phyloP scores from a whole-genome alignment of 768 basidiomycete genomes.

The Pisolithus microcarpus region DNA sequence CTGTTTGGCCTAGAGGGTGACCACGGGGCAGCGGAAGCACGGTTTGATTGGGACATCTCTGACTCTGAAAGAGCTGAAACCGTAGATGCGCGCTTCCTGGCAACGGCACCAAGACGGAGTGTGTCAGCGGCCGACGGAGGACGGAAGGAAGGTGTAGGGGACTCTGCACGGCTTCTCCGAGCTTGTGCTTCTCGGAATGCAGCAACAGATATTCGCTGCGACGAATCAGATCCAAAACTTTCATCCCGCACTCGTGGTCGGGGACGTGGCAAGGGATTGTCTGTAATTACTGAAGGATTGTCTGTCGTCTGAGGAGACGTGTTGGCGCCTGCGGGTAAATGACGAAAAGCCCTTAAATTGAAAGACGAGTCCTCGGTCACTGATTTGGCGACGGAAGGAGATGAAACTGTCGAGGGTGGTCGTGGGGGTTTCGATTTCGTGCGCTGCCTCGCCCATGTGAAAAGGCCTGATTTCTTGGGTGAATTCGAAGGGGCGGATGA shows the following conservation, averaged over 20 bases:
- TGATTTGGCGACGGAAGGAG: conserved; percentile 18
- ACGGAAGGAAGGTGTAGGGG: conserved; percentile 47
- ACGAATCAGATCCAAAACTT: conserved; percentile 55
- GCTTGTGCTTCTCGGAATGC: conserved; percentile 77
- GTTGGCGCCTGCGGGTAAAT: conserved; percentile 45
- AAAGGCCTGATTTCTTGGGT: conserved; percentile 30
- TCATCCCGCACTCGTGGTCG: conserved; percentile 47
- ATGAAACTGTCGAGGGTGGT: conserved; percentile 30
- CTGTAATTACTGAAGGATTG: conserved; percentile 16
- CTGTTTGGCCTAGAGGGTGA: conserved; percentile 8
- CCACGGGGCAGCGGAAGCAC: conserved; percentile 5
- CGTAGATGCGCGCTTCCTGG: conserved; percentile 24
- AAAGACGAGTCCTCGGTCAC: conserved; percentile 39
- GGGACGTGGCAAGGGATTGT: conserved; percentile 29
- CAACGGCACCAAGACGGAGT: conserved; percentile 20
- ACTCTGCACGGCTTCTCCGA: conserved; percentile 52
- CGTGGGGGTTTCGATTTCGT: conserved; percentile 27
- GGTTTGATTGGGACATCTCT: conserved; percentile 13
- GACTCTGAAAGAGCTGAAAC: conserved; percentile 17
- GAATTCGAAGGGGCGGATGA: conserved; percentile 12
- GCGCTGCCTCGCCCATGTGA: conserved; percentile 31
- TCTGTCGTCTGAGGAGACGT: conserved; percentile 12
- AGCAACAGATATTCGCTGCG: conserved; percentile 72
- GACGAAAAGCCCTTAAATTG: conserved; percentile 69
- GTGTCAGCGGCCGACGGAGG: conserved; percentile 31